Evolutionary conservation across 805 yeast species (phyloP).

Genomic region (Grigorovia yakushimaensis): DNA sequence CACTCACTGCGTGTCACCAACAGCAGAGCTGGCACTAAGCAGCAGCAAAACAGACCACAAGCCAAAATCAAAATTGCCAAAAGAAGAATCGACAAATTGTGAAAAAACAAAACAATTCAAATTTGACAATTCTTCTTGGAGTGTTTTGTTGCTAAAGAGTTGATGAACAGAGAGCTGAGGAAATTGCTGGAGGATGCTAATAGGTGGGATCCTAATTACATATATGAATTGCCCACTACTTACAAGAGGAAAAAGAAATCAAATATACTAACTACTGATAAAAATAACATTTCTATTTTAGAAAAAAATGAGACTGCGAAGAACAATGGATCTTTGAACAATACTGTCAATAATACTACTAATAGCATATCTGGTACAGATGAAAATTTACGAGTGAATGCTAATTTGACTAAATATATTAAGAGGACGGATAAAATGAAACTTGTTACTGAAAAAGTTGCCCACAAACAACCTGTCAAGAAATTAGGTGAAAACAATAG

Average conservation of each 20-base stretch:
- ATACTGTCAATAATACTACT: too few species aligned
- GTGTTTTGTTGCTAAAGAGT: not conserved
- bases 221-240: conserved; percentile 17
- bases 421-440: too few species aligned
- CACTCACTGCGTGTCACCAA: not conserved
- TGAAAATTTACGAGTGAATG: too few species aligned
- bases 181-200: conserved; percentile 21
- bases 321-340: too few species aligned
- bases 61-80: not conserved
- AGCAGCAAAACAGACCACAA: not conserved
- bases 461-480: too few species aligned
- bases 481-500: too few species aligned
- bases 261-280: not conserved
- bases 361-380: too few species aligned
- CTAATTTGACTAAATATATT: too few species aligned
- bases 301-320: too few species aligned
- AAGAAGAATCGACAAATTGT: not conserved
- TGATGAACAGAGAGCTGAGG: conserved; percentile 6
- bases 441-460: too few species aligned
- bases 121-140: not conserved
- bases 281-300: too few species aligned
- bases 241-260: conserved; percentile 5
- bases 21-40: not conserved
- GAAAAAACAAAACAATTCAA: not conserved
- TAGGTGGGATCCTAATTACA: conserved; percentile 19